Evolutionary conservation across 768 basidiomycete species (phyloP).

Genomic region (Calocybe cyanea): DNA sequence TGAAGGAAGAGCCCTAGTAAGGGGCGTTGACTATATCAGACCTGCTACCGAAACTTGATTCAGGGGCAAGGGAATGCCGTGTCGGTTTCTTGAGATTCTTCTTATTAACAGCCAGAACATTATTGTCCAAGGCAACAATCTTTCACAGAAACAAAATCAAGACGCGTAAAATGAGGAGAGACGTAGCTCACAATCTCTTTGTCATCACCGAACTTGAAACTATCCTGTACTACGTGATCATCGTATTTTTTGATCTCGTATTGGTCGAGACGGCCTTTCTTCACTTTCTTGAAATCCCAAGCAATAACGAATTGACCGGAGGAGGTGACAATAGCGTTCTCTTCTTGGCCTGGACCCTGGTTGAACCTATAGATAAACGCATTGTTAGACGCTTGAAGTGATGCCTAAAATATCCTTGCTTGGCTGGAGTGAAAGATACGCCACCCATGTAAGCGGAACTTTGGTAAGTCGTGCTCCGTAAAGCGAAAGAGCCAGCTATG

Average conservation of each 20-base stretch:
- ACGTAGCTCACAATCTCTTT: constrained; percentile 67
- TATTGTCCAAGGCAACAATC: constrained; percentile 94
- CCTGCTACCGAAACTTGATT: constrained; percentile 36
- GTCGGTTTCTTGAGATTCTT: constrained; percentile 83
- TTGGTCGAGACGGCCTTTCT: constrained; percentile 84
- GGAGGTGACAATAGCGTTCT: constrained; percentile 94
- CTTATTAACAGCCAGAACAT: constrained; percentile 94
- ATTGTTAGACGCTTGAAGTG: not conserved
- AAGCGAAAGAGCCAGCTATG: constrained; percentile 87
- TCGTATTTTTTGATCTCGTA: constrained; percentile 98
- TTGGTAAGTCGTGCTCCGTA: constrained; percentile 47
- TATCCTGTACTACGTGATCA: constrained; percentile 92
- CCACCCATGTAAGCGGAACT: constrained; percentile 85
- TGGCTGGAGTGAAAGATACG: constrained; percentile 89
- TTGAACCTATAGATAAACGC: constrained; percentile 69
- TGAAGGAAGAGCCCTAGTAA: constrained; percentile 31
- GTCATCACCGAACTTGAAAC: constrained; percentile 97
- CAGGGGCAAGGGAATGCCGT: constrained; percentile 61
- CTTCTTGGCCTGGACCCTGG: constrained; percentile 79
- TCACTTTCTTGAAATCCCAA: constrained; percentile 97
- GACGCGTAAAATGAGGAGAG: constrained; percentile 5
- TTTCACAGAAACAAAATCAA: constrained; percentile 26
- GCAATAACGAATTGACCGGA: constrained; percentile 90
- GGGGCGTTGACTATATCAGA: constrained; percentile 71
- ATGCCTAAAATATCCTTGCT: constrained; percentile 39